These are phyloP conservation scores for Stenogyne calaminthoides DNA, from an alignment of 305 asterid species.

Conservation along the genomic window DNA sequence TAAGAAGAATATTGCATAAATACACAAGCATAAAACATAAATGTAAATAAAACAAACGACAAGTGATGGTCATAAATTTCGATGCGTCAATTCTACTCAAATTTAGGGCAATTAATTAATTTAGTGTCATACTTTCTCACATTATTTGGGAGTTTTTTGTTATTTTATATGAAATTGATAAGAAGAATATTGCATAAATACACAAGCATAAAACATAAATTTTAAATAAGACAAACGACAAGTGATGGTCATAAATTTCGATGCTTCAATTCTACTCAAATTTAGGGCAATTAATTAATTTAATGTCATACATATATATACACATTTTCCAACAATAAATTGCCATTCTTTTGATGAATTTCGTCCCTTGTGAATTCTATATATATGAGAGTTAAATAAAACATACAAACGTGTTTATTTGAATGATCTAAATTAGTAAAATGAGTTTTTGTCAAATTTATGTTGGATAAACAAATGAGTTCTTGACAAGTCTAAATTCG, in stretches of 20 bases:
- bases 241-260: conserved; percentile 11
- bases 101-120: neutral
- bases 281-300: neutral
- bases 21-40: conserved; percentile 17
- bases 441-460: no score
- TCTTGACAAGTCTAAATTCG: no score
- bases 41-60: conserved; percentile 10
- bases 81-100: neutral
- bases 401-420: no score
- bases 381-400: no score
- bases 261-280: neutral
- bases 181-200: conserved; percentile 20
- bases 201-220: conserved; percentile 14
- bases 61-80: conserved; percentile 8
- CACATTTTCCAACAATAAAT: neutral
- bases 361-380: no score
- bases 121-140: no score
- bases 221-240: conserved; percentile 11
- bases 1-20: conserved; percentile 19
- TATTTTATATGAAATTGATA: conserved; percentile 16
- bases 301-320: no score
- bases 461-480: no score
- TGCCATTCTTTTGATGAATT: neutral
- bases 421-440: no score
- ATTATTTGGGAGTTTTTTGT: conserved; percentile 2